phyloP scores from a whole-genome alignment of 2,329 filamentous ascomycete species.

The Teratosphaeria epicoccoides region DNA sequence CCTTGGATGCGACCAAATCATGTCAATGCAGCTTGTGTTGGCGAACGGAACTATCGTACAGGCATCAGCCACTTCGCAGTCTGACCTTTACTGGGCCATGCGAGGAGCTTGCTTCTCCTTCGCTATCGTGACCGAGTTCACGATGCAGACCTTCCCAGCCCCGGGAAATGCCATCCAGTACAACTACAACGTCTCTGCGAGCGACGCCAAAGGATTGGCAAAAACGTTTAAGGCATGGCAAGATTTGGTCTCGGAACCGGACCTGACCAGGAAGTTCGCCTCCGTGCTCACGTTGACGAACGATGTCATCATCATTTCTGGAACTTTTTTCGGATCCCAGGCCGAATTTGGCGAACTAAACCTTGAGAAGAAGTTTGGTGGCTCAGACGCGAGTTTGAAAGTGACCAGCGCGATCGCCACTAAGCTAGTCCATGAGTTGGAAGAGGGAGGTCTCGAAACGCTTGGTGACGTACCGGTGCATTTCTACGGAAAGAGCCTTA shows the following conservation, averaged over 20 bases:
- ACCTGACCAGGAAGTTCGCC: constrained; percentile 10
- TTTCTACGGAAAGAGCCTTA: constrained; percentile 12
- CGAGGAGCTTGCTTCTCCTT: constrained; percentile 35
- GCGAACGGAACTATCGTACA: constrained; percentile 29
- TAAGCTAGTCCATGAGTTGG: constrained; percentile 3
- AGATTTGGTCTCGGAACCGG: constrained; percentile 8
- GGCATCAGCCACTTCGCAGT: constrained; percentile 33
- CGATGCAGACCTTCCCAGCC: constrained; percentile 16
- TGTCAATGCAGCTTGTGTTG: constrained; percentile 27
- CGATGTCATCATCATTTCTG: constrained; percentile 9
- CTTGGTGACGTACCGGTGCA: constrained; percentile 12
- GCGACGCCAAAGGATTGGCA: constrained; percentile 11
- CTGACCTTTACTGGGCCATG: constrained; percentile 39
- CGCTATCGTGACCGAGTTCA: constrained; percentile 29
- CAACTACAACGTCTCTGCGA: constrained; percentile 6
- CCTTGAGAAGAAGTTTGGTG: background rate
- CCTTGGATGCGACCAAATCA: background rate
- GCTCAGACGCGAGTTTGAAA: background rate
- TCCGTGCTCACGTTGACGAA: constrained; percentile 9
- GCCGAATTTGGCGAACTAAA: constrained; percentile 10
- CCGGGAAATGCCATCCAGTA: constrained; percentile 12
- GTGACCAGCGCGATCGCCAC: background rate
- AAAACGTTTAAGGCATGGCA: constrained; percentile 13
- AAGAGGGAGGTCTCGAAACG: constrained; percentile 6
- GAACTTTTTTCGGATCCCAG: constrained; percentile 10